Evolutionary conservation across 768 basidiomycete genomes (phyloP), one percentile per base, ranked within the genome.

Genomic region (Chalciporus sphaerocephalus): DNA sequence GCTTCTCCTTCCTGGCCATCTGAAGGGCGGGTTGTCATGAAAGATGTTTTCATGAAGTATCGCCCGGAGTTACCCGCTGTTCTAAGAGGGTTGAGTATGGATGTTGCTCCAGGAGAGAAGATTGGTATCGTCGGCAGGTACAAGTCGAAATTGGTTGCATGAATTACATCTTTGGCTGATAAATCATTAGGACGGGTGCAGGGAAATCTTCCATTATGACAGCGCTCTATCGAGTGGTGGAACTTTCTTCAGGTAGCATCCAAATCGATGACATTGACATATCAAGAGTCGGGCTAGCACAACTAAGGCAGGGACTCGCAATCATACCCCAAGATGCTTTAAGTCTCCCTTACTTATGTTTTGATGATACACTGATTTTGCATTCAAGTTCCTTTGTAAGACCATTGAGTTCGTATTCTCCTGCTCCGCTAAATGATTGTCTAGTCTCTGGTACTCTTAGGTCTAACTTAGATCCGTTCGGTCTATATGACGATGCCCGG

Each of bases 201-300:
- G 92, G 92, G 30, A 92, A 95, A 66, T 87, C 85, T 15, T 87
- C 87, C 1, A 85, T 97, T 47, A 87, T 95, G 86, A 85, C 84
- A 55, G 84, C 89, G 5, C 71, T 96, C 0, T 94, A 84, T 67
- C 81, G 92, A 17, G 70, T 96, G 24, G 88, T 93, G 16, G 94
- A 97, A 56, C 70, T 87, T 17, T 67, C 75, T 0, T 79, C 80
- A 8, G 92, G 93, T 16, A 76, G 74, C 2, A 90, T 97, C 53
- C 59, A 67, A 18, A 80, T 95, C 48, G 92, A 95, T 62, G 89
- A 77, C 6, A 69, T 90, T n/a, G 87, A 97, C 58, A 83, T 91
- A 33, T 85, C 88, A 16, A 77, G 74, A 51, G 74, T 96, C 33
- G 93, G 92, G 7, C 69, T 97, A 16, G 72, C 74, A 39, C 85